These are phyloP conservation scores for Torulaspora quercuum DNA, from an alignment of 805 yeast species.

Conservation along the genomic window DNA sequence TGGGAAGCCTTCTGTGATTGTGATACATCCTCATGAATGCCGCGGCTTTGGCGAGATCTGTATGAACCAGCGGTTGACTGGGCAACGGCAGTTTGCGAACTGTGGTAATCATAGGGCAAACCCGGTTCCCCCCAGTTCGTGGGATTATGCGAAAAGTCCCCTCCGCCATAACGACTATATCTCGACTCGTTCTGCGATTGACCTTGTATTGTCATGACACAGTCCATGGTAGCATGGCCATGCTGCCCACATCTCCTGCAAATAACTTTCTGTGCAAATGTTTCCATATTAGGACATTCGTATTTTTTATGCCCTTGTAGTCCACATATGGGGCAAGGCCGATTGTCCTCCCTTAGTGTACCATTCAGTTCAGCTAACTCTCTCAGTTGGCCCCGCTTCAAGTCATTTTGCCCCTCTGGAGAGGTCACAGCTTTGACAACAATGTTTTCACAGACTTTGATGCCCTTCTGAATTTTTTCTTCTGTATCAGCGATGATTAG, in stretches of 20 bases:
- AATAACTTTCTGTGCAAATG: slow-evolving; percentile 52
- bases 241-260: slow-evolving; percentile 76
- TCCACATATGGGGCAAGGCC: slow-evolving; percentile 64
- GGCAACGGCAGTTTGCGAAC: not conserved
- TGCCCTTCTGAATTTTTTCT: slow-evolving; percentile 71
- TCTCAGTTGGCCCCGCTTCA: slow-evolving; percentile 84
- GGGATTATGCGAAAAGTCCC: slow-evolving; percentile 1
- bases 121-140: slow-evolving; percentile 9
- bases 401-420: slow-evolving; percentile 91
- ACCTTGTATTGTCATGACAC: slow-evolving; percentile 41
- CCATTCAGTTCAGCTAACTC: slow-evolving; percentile 94
- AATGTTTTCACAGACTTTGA: slow-evolving; percentile 66
- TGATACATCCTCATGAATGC: slow-evolving; percentile 2
- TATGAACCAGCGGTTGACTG: slow-evolving; percentile 9
- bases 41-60: slow-evolving; percentile 18
- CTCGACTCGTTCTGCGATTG: slow-evolving; percentile 22
- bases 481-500: slow-evolving; percentile 78
- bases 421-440: slow-evolving; percentile 79
- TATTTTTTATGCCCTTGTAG: slow-evolving; percentile 59
- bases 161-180: slow-evolving; percentile 11
- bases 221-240: slow-evolving; percentile 89
- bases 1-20: not conserved
- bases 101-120: not conserved
- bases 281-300: slow-evolving; percentile 58
- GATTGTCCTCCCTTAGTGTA: slow-evolving; percentile 77